phyloP scores from a whole-genome alignment of 139 green algal species.

The Tetraselmis chui region DNA sequence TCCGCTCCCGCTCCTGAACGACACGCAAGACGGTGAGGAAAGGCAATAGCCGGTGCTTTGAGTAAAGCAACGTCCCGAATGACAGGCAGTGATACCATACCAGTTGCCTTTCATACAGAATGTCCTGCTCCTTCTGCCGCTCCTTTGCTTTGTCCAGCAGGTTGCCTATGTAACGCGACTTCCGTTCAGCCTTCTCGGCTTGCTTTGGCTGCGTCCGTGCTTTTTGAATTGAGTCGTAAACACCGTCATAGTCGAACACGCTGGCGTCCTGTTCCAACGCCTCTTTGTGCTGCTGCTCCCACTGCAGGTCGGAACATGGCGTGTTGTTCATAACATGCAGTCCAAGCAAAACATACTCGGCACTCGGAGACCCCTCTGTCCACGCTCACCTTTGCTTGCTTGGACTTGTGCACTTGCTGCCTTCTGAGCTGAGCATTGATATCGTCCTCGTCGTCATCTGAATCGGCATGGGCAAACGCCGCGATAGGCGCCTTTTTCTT shows the following conservation, averaged over 20 bases:
- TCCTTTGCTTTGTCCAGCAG: constrained; percentile 75
- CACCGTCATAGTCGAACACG: constrained; percentile 91
- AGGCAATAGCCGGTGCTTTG: neutral
- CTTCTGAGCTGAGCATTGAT: constrained; percentile 47
- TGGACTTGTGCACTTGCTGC: constrained; percentile 55
- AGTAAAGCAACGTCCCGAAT: too few relatives aligned
- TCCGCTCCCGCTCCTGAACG: constrained; percentile 35
- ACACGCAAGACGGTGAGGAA: neutral
- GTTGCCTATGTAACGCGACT: constrained; percentile 68
- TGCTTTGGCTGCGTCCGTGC: constrained; percentile 42
- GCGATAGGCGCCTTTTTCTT: constrained; percentile 4
- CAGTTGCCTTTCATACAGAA: constrained; percentile 61
- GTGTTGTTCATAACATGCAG: too few relatives aligned
- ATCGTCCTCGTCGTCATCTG: constrained; percentile 42
- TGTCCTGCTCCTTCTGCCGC: constrained; percentile 75
- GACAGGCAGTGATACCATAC: too few relatives aligned
- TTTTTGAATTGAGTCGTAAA: constrained; percentile 79
- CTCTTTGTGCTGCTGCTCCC: constrained; percentile 61
- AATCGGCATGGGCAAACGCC: neutral
- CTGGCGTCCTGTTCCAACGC: constrained; percentile 81
- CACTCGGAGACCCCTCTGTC: too few relatives aligned
- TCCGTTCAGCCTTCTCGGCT: constrained; percentile 50
- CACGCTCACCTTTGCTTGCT: constrained; percentile 42
- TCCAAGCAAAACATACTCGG: too few relatives aligned
- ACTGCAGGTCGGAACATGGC: constrained; percentile 41